Evolutionary conservation across 305 asterid species (phyloP), one percentile per base, ranked within the genome.

Genomic region (Fraxinus sp.): DNA sequence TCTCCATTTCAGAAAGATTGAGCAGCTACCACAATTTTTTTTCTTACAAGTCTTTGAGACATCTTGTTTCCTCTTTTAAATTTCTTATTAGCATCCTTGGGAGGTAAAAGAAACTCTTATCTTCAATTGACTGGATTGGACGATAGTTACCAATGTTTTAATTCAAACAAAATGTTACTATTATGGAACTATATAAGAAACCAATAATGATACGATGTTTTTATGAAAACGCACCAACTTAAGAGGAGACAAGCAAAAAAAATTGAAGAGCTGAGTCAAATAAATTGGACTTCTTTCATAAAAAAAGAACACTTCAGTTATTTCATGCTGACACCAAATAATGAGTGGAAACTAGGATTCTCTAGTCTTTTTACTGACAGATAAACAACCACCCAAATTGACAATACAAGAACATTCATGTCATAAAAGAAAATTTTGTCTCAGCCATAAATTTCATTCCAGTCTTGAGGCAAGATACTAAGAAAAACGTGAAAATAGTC

Each of bases 241-340:
- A 52, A 37, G 66, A 66, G 76, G 33, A 81, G 46, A 26, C 24
- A 41, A 81, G 26, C 3, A 52, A 76, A 41, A 66, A 26, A 24
- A 70, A 83, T 78, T 3, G 32, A 5, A 20, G 20, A 81, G 11
- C 66, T n/a, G 71, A 14, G 20, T 33, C 57, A 49, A 20, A 77
- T 32, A 82, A 13, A 32, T 74, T 57, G 33, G 80, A 22, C 46
- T 46, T 82, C 73, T 77, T 78, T 72, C 16, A 74, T 9, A 3
- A 71, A 22, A 20, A 76, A 39, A 37, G 39, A 73, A 16, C 16
- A 36, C 35, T 72, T 72, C 18, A 52, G 7, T 52, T 52, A 52
- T 52, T 4, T 16, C 20, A 73, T 71, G 71, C 72, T 44, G 16
- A 7, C 24, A 55, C 41, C 74, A 79, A 39, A 73, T 37, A 70